These are phyloP conservation scores for Ilex asprella DNA, from an alignment of 257 asterid species.

Conservation along the genomic window DNA sequence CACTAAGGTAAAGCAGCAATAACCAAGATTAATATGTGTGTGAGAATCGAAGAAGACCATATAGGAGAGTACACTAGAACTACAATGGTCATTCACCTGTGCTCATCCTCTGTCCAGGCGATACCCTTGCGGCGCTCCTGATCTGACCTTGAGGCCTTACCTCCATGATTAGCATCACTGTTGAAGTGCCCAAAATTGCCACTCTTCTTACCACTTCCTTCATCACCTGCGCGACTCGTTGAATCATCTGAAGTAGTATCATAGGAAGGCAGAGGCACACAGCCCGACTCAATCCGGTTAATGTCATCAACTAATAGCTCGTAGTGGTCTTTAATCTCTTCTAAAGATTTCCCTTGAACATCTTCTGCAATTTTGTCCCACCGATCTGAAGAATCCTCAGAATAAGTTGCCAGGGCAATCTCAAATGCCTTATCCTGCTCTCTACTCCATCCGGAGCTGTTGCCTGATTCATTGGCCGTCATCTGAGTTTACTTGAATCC, in stretches of 20 bases:
- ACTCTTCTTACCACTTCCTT: constrained; percentile 39
- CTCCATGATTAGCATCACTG: constrained; percentile 45
- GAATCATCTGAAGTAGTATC: constrained; percentile 51
- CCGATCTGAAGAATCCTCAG: constrained; percentile 55
- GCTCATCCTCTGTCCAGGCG: constrained; percentile 99
- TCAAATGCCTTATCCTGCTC: constrained; percentile 76
- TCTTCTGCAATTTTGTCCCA: constrained; percentile 85
- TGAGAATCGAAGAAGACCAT: background rate
- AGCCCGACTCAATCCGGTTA: constrained; percentile 63
- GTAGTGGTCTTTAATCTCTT: constrained; percentile 66
- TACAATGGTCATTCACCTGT: constrained; percentile 39
- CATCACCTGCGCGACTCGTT: constrained; percentile 43
- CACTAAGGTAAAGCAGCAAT: too few relatives aligned
- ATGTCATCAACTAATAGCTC: constrained; percentile 72
- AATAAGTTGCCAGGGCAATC: constrained; percentile 62
- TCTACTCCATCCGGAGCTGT: constrained; percentile 67
- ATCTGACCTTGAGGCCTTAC: constrained; percentile 55
- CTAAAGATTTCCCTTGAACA: constrained; percentile 65
- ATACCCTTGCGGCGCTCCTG: constrained; percentile 93
- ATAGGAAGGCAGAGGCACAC: constrained; percentile 58
- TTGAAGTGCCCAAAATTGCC: constrained; percentile 35
- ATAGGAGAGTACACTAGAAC: too few relatives aligned
- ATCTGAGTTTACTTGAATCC: constrained; percentile 36
- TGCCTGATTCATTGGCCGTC: constrained; percentile 48
- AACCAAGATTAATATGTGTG: too few relatives aligned